Base-by-base conservation (phyloP, 768 basidiomycete species). In the Trametes cubensis region DNA sequence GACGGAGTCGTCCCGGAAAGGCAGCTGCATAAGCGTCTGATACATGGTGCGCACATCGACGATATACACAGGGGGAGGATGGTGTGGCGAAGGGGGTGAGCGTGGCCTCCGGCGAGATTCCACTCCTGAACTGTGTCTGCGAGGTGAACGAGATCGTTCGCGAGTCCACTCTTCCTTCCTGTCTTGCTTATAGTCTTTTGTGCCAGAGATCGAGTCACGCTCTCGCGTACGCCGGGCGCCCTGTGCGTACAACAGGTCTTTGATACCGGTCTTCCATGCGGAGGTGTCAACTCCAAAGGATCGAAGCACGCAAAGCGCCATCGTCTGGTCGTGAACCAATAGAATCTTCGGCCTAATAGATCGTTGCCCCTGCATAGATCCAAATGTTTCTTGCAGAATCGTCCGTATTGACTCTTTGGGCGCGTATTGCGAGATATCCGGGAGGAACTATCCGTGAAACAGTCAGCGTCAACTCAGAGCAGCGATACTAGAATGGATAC, bases 291-390 rank as follows among this genome's bases (percentile, higher is more conserved):
- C 69, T 13, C 78, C 80, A 14, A 80, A 72, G 30, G 75, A 77
- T 18, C 65, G 64, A 7, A 86, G 72, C 11, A 78, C 71, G n/a
- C 73, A 73, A 6, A 72, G 66, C 0, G 81, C 75, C 63, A 77
- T 69, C 42, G 75, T 69, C 60, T 78, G 74, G 26, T 80, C 73
- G 45, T 80, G 75, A 3, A 85, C 80, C 7, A 87, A 75, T 6
- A 86, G 69, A 25, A 86, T 66, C 52, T 78, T 67, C 0, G 83
- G 83, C 3, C 50, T 23, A 5, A 38, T 46, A 10, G 15, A 38
- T 7, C 63, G 48, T 38, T 70, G 67, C 15, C 69, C 67, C 8
- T 21, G 28, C 8, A 30, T n/a, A 2, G 40, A 51, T 3, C 40
- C 23, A 21, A 78, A 65, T 14, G 75, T 30, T 4, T 52, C 44